Evolutionary conservation across 306 rosid genomes (phyloP), one percentile per base, ranked within the genome.

Genomic region (Medicago ruthenica): DNA sequence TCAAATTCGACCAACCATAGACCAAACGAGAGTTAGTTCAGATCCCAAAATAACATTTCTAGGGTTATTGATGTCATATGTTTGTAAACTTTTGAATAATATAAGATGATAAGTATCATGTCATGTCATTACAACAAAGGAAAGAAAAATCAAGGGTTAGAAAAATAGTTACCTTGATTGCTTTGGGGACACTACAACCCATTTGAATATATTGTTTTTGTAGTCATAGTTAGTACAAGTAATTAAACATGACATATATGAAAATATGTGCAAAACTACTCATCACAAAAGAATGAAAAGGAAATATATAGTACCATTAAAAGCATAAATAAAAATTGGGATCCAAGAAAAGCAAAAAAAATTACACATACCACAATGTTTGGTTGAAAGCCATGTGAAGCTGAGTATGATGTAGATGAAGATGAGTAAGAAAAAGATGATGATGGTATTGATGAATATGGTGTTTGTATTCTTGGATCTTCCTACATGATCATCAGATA

Each of bases 401-500:
- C 27, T 27, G 97, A 81, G 61, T 93, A 86, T 4, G 98, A 82
- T 22, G 93, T 81, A n/a, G 93, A 89, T n/a, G 97, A 80, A 6
- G 97, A 80, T 42, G 97, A 83, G 64, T 85, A 88, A 72, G 90
- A 87, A 76, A 89, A 90, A 40, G 98, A 90, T 4, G 97, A 87
- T 21, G 97, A 85, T 53, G 92, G 77, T 57, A 86, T 60, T 12
- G 96, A 81, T 34, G 92, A 74, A 83, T 89, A 90, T 70, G 91
- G 81, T 70, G 96, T 44, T 80, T 92, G 97, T 67, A 82, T 71
- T 83, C 89, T 89, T 82, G 83, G 86, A 76, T 92, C 96, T 65
- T 87, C 95, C 96, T 88, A 83, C 82, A 86, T 73, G 61, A 71
- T 66, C 47, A 74, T 18, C 7, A 57, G 12, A 39, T 59, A 74